phyloP scores from a whole-genome alignment of 1,139 yeast genomes.

The Candida pseudoviswanathii region DNA sequence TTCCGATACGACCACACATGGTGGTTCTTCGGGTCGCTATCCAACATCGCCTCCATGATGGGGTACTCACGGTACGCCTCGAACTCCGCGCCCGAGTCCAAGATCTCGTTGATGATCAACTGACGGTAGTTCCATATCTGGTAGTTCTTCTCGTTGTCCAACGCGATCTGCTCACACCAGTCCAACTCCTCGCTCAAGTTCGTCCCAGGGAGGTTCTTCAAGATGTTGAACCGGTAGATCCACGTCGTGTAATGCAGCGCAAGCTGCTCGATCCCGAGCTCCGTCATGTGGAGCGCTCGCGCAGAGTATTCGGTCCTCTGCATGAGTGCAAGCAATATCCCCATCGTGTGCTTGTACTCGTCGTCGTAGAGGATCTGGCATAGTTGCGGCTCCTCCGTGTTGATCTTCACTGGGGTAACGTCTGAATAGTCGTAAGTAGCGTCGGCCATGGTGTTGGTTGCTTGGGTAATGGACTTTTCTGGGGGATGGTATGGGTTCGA shows the following conservation, averaged over 20 bases:
- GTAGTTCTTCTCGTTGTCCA: conserved; percentile 83
- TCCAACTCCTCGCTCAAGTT: conserved; percentile 54
- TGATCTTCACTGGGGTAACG: conserved; percentile 40
- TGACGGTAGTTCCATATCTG: conserved; percentile 96
- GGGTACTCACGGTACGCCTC: conserved; percentile 60
- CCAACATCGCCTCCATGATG: conserved; percentile 64
- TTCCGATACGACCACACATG: conserved; percentile 94
- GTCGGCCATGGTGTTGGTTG: conserved; percentile 12
- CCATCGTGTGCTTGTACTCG: conserved; percentile 66
- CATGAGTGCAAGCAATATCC: conserved; percentile 64
- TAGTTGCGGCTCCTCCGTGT: conserved; percentile 53
- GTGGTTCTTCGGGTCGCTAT: conserved; percentile 83
- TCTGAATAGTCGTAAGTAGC: conserved; percentile 34
- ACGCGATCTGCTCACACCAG: conserved; percentile 79
- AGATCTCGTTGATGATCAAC: conserved; percentile 44
- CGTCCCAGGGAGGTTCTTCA: conserved; percentile 39
- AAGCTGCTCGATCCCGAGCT: conserved; percentile 60
- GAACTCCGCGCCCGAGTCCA: conserved; percentile 27
- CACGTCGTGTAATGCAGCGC: conserved; percentile 95
- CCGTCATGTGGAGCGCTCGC: conserved; percentile 70
- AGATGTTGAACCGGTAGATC: conserved; percentile 70
- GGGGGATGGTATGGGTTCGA: not conserved
- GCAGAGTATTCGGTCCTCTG: conserved; percentile 61
- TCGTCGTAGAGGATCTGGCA: conserved; percentile 79
- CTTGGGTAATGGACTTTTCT: not conserved